Base-by-base conservation (phyloP, 768 basidiomycete species). In the Xanthoconium stramineum region DNA sequence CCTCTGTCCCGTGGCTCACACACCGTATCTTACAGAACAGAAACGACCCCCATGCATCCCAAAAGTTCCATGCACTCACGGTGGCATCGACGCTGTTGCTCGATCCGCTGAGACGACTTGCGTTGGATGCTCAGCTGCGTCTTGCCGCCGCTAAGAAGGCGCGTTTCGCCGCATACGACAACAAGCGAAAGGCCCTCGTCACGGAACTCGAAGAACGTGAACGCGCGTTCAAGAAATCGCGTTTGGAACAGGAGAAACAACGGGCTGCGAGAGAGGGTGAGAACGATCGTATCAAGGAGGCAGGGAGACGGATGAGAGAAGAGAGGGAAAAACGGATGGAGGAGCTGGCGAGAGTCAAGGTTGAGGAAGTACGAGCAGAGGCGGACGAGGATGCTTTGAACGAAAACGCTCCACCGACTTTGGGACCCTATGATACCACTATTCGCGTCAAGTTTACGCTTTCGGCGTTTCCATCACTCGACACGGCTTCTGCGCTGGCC, bases 31-130 rank as follows among this genome's bases (percentile, higher is more conserved):
- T 62, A 6, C 69, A 91, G 88, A 91, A 91, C 59, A 84, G 83
- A 33, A 83, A 89, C 57, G 88, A 91, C 65, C 86, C 89, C 38
- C 80, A 90, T 73, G 91, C 91, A 83, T 88, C 88, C 3, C 80
- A 84, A 53, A 88, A 90, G 67, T 93, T 94, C 65, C 91, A 94
- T 66, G 89, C 89, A 53, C 81, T 94, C 47, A 92, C 87, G 53
- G 83, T 84, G 57, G 89, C 91, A 0, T 88, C 90, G 63, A 86
- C 91, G 67, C 76, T 91, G 2, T 76, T 94, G 7, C 85, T 92
- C 54, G 91, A 93, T 63, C 91, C 91, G 5, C 72, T 89, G 33
- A 83, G 87, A 37, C 83, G 89, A 19, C 76, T 91, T 40, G 90
- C 88, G 0, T 76, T 94, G 52, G 89, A 94, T 65, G 88, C 89